Evolutionary conservation across 2,329 filamentous ascomycete genomes (phyloP).

Genomic region (Ceratocystis colombiana): DNA sequence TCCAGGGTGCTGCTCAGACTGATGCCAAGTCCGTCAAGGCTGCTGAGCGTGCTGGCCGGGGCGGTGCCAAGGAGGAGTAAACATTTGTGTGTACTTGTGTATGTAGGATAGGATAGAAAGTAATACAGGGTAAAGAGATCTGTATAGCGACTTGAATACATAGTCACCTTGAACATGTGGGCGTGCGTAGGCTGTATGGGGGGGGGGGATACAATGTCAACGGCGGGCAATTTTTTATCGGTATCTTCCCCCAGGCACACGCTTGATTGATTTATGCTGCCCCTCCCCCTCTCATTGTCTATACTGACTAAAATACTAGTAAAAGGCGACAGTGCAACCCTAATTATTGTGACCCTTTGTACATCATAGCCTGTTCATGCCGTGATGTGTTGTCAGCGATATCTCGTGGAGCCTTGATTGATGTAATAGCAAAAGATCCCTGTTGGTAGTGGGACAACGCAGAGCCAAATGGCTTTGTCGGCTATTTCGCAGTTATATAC

Average conservation of each 20-base stretch:
- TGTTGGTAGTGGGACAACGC: background rate
- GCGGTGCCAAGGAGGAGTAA: constrained; percentile 64
- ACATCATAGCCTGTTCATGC: background rate
- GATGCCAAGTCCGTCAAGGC: constrained; percentile 83
- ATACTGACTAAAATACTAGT: background rate
- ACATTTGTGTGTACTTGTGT: constrained; percentile 18
- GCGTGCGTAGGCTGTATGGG: background rate
- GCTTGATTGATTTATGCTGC: too few species aligned
- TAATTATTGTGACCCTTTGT: background rate
- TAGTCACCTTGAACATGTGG: background rate
- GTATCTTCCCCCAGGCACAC: too few species aligned
- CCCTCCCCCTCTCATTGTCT: too few species aligned
- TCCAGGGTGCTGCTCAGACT: constrained; percentile 68
- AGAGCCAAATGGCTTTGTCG: background rate
- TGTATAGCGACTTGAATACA: background rate
- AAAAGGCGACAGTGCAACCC: background rate
- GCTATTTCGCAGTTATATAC: background rate
- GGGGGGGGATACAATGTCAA: background rate
- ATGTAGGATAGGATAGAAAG: constrained; percentile 17
- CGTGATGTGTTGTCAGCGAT: background rate
- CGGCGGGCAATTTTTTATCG: too few species aligned
- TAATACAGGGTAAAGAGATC: constrained; percentile 8
- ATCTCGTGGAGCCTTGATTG: background rate
- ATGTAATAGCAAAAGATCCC: background rate
- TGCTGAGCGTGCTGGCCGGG: constrained; percentile 63